Percentiles rank a stretch among this genome's conserved stretches.
These are phyloP conservation scores for Vitis hybrid DNA, from an alignment of 177 flowering plant species.

Conservation along the genomic window DNA sequence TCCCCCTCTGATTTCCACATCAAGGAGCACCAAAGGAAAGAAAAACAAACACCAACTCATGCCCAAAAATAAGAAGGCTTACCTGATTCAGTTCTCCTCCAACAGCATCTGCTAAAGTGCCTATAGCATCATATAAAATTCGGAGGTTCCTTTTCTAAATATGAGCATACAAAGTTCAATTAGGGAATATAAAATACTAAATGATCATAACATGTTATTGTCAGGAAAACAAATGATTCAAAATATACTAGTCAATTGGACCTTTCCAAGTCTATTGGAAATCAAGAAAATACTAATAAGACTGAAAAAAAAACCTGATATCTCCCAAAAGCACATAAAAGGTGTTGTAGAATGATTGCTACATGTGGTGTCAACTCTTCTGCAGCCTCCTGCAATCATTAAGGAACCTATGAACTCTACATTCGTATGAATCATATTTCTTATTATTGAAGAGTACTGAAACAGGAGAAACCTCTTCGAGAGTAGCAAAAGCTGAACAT, in stretches of 20 bases:
- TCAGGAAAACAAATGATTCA: too few relatives aligned
- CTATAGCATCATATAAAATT: conserved; percentile 95
- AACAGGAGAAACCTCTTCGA: conserved; percentile 78
- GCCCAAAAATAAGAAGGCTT: not conserved
- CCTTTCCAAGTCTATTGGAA: not conserved
- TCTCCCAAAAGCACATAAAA: conserved; percentile 91
- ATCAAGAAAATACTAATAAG: not conserved
- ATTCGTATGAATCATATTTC: not conserved
- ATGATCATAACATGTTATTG: not conserved
- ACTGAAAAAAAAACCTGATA: conserved; percentile 65
- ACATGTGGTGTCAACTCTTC: conserved; percentile 81
- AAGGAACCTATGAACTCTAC: conserved; percentile 6
- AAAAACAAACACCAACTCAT: too few relatives aligned
- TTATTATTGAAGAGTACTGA: conserved; percentile 4
- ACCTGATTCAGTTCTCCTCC: conserved; percentile 92
- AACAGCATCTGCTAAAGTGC: conserved; percentile 97
- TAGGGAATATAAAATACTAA: not conserved
- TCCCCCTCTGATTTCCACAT: too few relatives aligned
- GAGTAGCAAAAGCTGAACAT: conserved; percentile 98
- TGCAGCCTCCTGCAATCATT: conserved; percentile 76
- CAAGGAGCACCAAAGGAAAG: too few relatives aligned
- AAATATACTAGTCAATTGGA: too few relatives aligned
- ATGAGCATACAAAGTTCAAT: not conserved
- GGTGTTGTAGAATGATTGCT: conserved; percentile 83
- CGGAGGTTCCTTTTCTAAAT: conserved; percentile 78